Evolutionary conservation across 2,329 filamentous ascomycete species (phyloP).

Genomic region (Monosporascus sp.): DNA sequence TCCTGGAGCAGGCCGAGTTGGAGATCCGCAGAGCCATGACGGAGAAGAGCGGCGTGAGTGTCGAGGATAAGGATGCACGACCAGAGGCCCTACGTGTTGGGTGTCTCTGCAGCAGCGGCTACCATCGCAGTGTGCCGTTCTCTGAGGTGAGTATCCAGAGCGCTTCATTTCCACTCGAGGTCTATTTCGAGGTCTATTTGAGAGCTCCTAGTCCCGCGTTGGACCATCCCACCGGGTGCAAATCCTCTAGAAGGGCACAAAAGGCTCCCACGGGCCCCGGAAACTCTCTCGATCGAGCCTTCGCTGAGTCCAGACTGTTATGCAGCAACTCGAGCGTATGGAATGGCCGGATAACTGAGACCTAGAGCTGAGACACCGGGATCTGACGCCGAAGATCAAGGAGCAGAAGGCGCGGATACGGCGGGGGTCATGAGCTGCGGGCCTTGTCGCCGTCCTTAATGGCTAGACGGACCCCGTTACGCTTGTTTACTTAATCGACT

Average conservation of each 20-base stretch:
- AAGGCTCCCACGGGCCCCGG: too few relatives aligned
- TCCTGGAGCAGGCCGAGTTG: background rate
- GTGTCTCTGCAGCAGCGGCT: conserved; percentile 3
- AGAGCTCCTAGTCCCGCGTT: too few relatives aligned
- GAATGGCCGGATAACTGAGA: conserved; percentile 3
- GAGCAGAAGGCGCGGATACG: conserved; percentile 1
- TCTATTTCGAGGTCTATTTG: too few relatives aligned
- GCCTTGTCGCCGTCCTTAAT: too few relatives aligned
- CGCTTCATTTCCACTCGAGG: too few relatives aligned
- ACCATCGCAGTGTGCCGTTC: conserved; percentile 4
- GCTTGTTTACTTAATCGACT: too few relatives aligned
- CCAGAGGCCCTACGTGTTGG: background rate
- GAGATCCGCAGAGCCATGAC: conserved; percentile 2
- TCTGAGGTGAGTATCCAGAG: background rate
- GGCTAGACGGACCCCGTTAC: too few relatives aligned
- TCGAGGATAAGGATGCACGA: background rate
- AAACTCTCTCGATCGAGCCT: too few relatives aligned
- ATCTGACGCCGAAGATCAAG: conserved; percentile 1
- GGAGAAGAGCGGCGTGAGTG: background rate
- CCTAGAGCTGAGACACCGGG: conserved; percentile 1
- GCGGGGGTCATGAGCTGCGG: background rate
- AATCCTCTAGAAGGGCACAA: too few relatives aligned
- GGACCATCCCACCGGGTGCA: too few relatives aligned
- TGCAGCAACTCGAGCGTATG: background rate
- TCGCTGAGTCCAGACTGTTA: too few relatives aligned